Base-by-base conservation (phyloP, 2,329 filamentous ascomycete species). In the Ambrosiella beaveri region DNA sequence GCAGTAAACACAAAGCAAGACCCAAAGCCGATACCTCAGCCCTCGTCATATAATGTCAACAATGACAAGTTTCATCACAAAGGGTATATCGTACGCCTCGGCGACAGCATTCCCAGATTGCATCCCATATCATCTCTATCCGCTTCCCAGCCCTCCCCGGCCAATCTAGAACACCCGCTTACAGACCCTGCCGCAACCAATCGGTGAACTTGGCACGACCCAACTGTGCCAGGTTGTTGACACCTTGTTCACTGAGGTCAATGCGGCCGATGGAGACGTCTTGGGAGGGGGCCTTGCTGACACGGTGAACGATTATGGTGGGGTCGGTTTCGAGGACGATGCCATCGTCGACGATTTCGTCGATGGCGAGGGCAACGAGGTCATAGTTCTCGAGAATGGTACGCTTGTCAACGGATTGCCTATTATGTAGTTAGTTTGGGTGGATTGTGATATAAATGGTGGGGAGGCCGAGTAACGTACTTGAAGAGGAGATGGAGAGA, bases 301-400 rank as follows among this genome's bases (percentile, higher is more conserved):
- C 93, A 64, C 93, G 78, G 68, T 89, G 89, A 54, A 91, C 85
- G 64, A 98, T 87, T 66, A 95, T 86, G 63, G 93, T 91, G 0
- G 93, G 90, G 69, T 98, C 93, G 0, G 91, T 97, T 74, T 98
- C 93, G 62, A 98, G 81, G 65, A 98, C 91, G 68, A 97, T 94
- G 61, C 93, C 93, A 67, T 95, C 89, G 71, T 95, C 89, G 57
- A 94, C 81, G 62, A 94, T 91, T 71, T 98, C 93, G 71, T 98
- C 93, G 63, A 98, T 87, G 50, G 90, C 88, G 57, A 98, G 81
- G 12, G 89, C 86, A 62, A 96, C 87, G 19, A 97, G 80, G 71
- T 97, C 93, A 76, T 97, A 98, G 79, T 97, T 97, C 73, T 98
- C 93, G 67, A 97, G 85, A 64, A 97, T 89, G 59, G 93, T 97